Conservation (phyloP, 352 stramenopile species). For the Phytophthora pistaciae region DNA sequence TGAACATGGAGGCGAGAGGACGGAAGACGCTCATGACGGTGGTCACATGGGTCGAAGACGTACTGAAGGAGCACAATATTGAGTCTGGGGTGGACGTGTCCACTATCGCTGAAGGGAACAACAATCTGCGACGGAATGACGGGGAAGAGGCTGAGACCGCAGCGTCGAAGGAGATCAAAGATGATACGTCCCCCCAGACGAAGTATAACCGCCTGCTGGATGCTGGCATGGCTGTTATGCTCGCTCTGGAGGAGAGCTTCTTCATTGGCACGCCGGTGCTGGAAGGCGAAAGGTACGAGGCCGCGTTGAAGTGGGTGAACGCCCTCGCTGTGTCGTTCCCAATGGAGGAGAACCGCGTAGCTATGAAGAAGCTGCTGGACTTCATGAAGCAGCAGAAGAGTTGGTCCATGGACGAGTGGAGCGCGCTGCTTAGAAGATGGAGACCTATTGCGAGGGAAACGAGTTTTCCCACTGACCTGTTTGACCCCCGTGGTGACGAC, state of each 20-base stretch:
- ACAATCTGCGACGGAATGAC: constrained; percentile 52
- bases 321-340: constrained; percentile 64
- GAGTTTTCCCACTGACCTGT: constrained; percentile 65
- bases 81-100: constrained; percentile 46
- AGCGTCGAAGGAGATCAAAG: constrained; percentile 5
- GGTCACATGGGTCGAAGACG: constrained; percentile 66
- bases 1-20: constrained; percentile 29
- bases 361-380: constrained; percentile 49
- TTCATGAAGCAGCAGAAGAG: constrained; percentile 38
- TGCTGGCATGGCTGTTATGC: constrained; percentile 57
- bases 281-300: constrained; percentile 62
- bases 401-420: constrained; percentile 59
- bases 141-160: constrained; percentile 41
- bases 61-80: constrained; percentile 51
- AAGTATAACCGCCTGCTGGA: constrained; percentile 71
- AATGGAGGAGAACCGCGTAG: constrained; percentile 61
- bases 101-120: constrained; percentile 39
- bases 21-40: constrained; percentile 50
- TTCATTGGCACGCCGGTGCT: constrained; percentile 65
- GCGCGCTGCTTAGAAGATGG: constrained; percentile 55
- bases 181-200: constrained; percentile 47
- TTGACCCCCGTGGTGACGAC: constrained; percentile 45
- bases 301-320: constrained; percentile 58
- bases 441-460: constrained; percentile 43
- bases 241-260: constrained; percentile 71